Base-by-base conservation (phyloP, 2,329 filamentous ascomycete genomes). In the Paraphaeosphaeria sporulosa region DNA sequence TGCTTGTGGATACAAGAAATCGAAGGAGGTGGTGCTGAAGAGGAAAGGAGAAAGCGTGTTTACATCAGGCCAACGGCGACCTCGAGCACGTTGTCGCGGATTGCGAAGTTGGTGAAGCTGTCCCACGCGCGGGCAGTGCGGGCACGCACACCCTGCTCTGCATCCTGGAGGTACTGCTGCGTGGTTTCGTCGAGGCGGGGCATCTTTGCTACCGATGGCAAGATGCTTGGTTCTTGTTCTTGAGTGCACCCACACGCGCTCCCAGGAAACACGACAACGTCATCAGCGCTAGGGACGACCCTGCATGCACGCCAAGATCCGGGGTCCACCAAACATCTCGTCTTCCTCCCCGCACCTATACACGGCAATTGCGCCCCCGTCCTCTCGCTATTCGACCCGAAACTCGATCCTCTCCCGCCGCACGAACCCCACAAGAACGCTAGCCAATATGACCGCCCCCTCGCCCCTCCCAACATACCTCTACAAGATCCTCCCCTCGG, bases 11-110 rank as follows among this genome's bases (percentile, higher is more conserved):
- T 13, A 13, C 25, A 32, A 15, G 38, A 25, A 36, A 46, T 30
- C 27, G 32, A 43, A 19, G 30, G 19, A 42, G n/a, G n/a, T n/a
- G n/a, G n/a, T n/a, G n/a, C n/a, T n/a, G n/a, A n/a, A n/a, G n/a
- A n/a, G n/a, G n/a, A n/a, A n/a, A n/a, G n/a, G 10, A 19, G 19
- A 38, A 30, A 8, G 27, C 8, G 25, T 54, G 36, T 38, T 19
- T 58, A 91, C 89, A 93, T 92, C 64, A 92, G 80, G 66, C 90
- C 90, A 67, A 92, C 88, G 17, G 90, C 90, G 60, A 93, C 90
- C 75, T 92, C 88, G 27, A 93, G 83, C 50, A 92, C 90, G 67
- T 92, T 92, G 59, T 90, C 90, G 64, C 90, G 86, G 56, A 91
- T 85, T 0, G 89, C 89, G 76, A 92, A 93, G 73, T 91, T 89